A percentile compares a stretch with the other conserved stretches of the same genome.
Conservation (phyloP, 1,284 basidiomycete species). For the Moesziomyces globuligerus region DNA sequence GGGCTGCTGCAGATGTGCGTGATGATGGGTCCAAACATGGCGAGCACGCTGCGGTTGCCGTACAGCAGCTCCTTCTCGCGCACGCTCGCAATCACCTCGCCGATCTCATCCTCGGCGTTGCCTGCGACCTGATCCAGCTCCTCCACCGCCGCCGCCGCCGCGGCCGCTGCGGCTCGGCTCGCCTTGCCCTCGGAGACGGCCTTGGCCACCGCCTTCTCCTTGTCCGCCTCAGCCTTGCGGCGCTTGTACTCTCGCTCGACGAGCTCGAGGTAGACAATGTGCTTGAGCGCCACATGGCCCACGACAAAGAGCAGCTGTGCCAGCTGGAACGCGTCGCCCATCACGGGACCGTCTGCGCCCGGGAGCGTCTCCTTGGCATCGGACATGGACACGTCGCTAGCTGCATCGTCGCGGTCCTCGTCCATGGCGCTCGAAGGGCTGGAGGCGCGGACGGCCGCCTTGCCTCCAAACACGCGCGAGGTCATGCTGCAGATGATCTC, state of each 20-base stretch:
- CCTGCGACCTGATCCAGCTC: conserved; percentile 95
- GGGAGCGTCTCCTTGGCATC: conserved; percentile 24
- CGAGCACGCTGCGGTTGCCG: conserved; percentile 83
- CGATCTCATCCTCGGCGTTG: conserved; percentile 97
- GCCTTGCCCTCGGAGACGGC: conserved; percentile 54
- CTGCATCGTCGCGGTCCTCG: conserved; percentile 26
- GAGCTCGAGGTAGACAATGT: conserved; percentile 94
- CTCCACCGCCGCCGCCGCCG: conserved; percentile 70
- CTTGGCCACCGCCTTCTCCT: conserved; percentile 65
- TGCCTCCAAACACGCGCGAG: conserved; percentile 75
- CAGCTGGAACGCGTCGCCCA: conserved; percentile 76
- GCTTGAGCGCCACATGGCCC: conserved; percentile 96
- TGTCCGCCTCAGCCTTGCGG: conserved; percentile 86
- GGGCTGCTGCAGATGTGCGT: conserved; percentile 84
- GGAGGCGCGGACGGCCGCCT: conserved; percentile 5
- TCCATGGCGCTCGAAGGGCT: neutral
- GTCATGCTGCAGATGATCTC: conserved; percentile 85
- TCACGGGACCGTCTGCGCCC: conserved; percentile 16
- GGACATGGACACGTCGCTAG: conserved; percentile 39
- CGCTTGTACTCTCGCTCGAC: conserved; percentile 98
- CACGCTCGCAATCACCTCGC: conserved; percentile 84
- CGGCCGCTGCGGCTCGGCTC: conserved; percentile 50
- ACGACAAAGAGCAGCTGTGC: conserved; percentile 92
- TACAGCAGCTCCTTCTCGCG: conserved; percentile 89
- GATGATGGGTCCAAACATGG: conserved; percentile 87